Base-by-base conservation (phyloP, 1,139 yeast species). In the Pichia sp. region DNA sequence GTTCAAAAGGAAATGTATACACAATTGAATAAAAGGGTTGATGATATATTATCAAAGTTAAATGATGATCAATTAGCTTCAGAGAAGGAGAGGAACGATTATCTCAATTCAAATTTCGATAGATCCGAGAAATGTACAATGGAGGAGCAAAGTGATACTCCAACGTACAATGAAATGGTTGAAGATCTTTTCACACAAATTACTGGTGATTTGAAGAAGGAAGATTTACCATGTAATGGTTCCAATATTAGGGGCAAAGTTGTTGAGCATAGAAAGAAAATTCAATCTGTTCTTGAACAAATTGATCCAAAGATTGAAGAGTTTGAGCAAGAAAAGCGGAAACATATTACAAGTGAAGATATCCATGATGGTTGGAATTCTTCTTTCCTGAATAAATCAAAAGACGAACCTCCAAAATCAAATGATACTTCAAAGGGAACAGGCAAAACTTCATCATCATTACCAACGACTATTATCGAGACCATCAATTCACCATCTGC, bases 281-380 rank as follows among this genome's bases (percentile, higher is more conserved):
- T 83, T 43, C 83, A 78, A 45, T 71, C 71, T 30, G 82, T 82
- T 8, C 67, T 79, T 46, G 64, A 66, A 20, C 78, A 77, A 47
- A 83, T 78, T 39, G 68, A 74, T 32, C 71, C 72, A 33, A 81
- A 78, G 53, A 66, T 88, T 53, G 77, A 74, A 36, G 77, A 76
- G 30, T 68, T 91, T 43, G 71, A 76, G 51, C 72, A 77, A 51
- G 95, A 89, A 56, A 83, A 85, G 53, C 69, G 79, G 10, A 60
- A 68, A 45, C 82, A 85, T 56, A 89, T 91, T 49, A 79, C 94
- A 5, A 81, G 94, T 44, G 97, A 88, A 18, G 98, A 91, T 60
- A 72, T 88, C 31, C 94, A 79, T 52, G 86, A 94, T n/a, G 98
- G 96, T 0, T 91, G 86, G 67, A 95, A 89, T 57, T 74, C 85